Percentiles rank a stretch among this genome's conserved stretches.
phyloP scores from a whole-genome alignment of 2,329 filamentous ascomycete genomes.

The Fusarium verticillioides region DNA sequence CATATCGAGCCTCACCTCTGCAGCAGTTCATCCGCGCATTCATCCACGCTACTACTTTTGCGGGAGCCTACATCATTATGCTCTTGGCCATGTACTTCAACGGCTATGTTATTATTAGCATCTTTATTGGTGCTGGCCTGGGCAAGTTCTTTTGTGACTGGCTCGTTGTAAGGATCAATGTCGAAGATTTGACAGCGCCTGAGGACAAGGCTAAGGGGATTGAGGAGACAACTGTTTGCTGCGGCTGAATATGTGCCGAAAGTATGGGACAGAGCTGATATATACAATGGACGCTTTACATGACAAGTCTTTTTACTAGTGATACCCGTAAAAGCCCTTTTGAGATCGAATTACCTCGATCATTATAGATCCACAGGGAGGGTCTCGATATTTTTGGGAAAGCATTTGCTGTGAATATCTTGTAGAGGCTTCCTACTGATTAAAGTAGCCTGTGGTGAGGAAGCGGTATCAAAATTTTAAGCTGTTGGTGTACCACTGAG shows the following conservation, averaged over 20 bases:
- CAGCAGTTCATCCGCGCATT: slow-evolving; percentile 74
- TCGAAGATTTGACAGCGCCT: slow-evolving; percentile 42
- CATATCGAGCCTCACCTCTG: slow-evolving; percentile 65
- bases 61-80: slow-evolving; percentile 83
- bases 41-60: slow-evolving; percentile 77
- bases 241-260: slow-evolving; percentile 46
- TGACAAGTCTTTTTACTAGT: slow-evolving; percentile 19
- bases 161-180: slow-evolving; percentile 57
- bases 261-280: not conserved
- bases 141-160: slow-evolving; percentile 67
- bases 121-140: slow-evolving; percentile 67
- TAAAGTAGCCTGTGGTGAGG: not conserved
- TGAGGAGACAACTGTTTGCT: slow-evolving; percentile 61
- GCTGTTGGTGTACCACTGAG: not conserved
- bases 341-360: not conserved
- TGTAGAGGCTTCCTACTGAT: not conserved
- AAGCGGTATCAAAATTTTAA: not conserved
- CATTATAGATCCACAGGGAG: not conserved
- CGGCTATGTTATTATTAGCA: slow-evolving; percentile 81
- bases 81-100: slow-evolving; percentile 71
- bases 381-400: not conserved
- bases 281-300: not conserved
- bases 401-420: not conserved
- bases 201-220: slow-evolving; percentile 47
- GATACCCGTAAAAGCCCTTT: slow-evolving; percentile 24